Evolutionary conservation across 2,329 filamentous ascomycete species (phyloP).

Genomic region (Fusarium nanum): DNA sequence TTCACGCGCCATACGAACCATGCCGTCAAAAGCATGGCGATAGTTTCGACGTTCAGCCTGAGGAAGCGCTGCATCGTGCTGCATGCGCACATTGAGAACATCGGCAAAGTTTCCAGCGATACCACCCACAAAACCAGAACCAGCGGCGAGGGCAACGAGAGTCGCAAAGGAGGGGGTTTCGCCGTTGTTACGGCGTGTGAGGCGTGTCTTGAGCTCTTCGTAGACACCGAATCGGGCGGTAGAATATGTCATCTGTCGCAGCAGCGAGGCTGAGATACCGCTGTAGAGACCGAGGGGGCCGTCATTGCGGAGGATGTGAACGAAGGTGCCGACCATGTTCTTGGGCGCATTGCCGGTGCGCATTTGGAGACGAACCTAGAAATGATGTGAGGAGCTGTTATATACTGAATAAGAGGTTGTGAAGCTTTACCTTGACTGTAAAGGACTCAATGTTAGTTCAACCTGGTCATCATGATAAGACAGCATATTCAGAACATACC

Average conservation of each 20-base stretch:
- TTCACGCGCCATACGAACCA: slow-evolving; percentile 85
- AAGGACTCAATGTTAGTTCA: slow-evolving; percentile 35
- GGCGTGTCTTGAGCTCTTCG: slow-evolving; percentile 84
- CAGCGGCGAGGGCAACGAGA: slow-evolving; percentile 84
- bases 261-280: slow-evolving; percentile 90
- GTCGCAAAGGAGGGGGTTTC: slow-evolving; percentile 73
- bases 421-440: slow-evolving; percentile 61
- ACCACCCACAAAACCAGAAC: slow-evolving; percentile 89
- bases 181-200: slow-evolving; percentile 60
- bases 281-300: slow-evolving; percentile 86
- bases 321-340: slow-evolving; percentile 87
- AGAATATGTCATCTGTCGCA: slow-evolving; percentile 95
- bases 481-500: slow-evolving; percentile 65
- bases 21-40: slow-evolving; percentile 85
- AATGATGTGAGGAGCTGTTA: slow-evolving; percentile 16
- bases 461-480: slow-evolving; percentile 24
- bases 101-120: slow-evolving; percentile 94
- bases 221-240: slow-evolving; percentile 97
- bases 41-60: slow-evolving; percentile 83
- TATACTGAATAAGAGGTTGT: background rate
- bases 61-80: slow-evolving; percentile 87
- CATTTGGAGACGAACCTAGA: slow-evolving; percentile 86
- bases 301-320: slow-evolving; percentile 80
- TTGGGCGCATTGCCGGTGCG: slow-evolving; percentile 79
- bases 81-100: slow-evolving; percentile 98